Evolutionary conservation across 345 rosid species (phyloP), one percentile per base, ranked within the genome.

Genomic region (Hirschfeldia incana): DNA sequence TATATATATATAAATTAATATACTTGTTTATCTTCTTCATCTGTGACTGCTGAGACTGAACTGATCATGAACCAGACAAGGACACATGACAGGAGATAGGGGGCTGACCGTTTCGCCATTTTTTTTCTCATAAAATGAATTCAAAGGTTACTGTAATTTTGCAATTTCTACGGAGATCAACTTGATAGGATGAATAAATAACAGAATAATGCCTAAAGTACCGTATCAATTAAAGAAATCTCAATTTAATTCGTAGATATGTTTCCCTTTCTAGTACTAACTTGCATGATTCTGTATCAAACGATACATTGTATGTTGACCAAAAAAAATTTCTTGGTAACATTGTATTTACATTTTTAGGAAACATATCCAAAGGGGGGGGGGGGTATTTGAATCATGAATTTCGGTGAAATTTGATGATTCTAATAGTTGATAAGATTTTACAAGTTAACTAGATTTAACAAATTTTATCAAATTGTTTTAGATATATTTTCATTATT

Each of bases 11-110:
- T 17, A 53, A 15, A 34, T 34, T 15, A 53, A 55, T 8, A 5
- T 33, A 77, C 80, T 10, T 77, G 71, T 36, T 53, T 70, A 49
- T 70, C 70, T n/a, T 77, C 32, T 21, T 21, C 21, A 51, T 68
- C 29, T 60, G 3, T 33, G 17, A 65, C 15, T 8, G 80, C 70
- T 13, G 80, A 76, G 39, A 49, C 69, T 44, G 9, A 69, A 30
- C 53, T 61, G 39, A 36, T 36, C 15, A 60, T 60, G 4, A 69
- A 17, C 69, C 61, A 42, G 17, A 58, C 15, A 58, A 67, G n/a
- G 44, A 42, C 10, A 58, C 59, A 28, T 6, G 33, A 36, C 30
- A 57, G 72, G 58, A 37, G 59, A 28, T 57, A 6, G 3, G 32
- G 67, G 67, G 78, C 21, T 55, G 27, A 64, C 51, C 13, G n/a